Percentiles rank a stretch among this genome's conserved stretches.
Evolutionary conservation across 2,329 filamentous ascomycete species (phyloP).

Genomic region (Diaporthe ampelina): DNA sequence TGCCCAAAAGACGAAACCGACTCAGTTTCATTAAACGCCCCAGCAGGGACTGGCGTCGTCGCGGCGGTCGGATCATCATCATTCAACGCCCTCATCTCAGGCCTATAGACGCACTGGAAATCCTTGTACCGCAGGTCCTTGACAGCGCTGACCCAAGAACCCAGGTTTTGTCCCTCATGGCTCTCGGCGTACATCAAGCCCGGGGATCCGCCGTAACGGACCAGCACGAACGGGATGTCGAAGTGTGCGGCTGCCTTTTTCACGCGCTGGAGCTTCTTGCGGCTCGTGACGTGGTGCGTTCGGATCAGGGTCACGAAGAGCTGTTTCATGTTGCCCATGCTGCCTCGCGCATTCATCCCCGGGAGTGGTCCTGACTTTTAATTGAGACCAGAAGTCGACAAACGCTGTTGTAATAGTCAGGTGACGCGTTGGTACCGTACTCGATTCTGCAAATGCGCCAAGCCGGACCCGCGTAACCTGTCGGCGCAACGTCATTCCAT

Average conservation of each 20-base stretch:
- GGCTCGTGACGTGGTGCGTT: conserved; percentile 85
- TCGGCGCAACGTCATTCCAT: not conserved
- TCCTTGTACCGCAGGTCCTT: conserved; percentile 80
- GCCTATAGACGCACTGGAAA: conserved; percentile 73
- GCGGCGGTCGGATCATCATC: not conserved
- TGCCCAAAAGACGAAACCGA: conserved; percentile 75
- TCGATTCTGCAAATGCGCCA: no score
- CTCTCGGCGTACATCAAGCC: conserved; percentile 86
- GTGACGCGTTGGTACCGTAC: not conserved
- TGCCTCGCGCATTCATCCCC: not conserved
- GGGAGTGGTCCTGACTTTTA: no score
- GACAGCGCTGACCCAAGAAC: conserved; percentile 75
- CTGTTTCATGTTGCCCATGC: conserved; percentile 21
- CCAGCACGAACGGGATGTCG: conserved; percentile 72
- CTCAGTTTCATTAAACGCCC: conserved; percentile 68
- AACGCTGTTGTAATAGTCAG: not conserved
- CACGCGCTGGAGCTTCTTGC: conserved; percentile 76
- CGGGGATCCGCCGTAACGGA: conserved; percentile 77
- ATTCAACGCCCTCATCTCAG: conserved; percentile 50
- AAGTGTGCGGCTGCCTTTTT: conserved; percentile 74
- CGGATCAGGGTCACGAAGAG: conserved; percentile 73
- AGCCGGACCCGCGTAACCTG: no score
- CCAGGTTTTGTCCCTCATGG: conserved; percentile 64
- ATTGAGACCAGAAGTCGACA: not conserved
- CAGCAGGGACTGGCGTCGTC: conserved; percentile 21